Evolutionary conservation across 345 rosid genomes (phyloP).

Genomic region (Hibiscus tridactylites): DNA sequence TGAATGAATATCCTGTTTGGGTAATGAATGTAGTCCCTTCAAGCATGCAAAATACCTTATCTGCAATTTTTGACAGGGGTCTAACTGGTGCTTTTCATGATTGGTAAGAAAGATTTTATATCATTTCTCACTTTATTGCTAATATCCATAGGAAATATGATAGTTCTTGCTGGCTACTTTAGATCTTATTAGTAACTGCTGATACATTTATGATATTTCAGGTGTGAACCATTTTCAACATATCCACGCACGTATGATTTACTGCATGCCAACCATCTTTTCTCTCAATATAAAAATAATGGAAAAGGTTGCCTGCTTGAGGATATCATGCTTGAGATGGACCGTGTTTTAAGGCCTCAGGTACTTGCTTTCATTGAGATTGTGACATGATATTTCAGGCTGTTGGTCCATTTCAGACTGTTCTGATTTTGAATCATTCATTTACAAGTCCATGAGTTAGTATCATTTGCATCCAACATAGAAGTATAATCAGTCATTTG

Average conservation of each 20-base stretch:
- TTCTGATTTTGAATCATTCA: neutral
- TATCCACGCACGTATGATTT: conserved; percentile 87
- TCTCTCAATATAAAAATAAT: conserved; percentile 43
- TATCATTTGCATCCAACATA: neutral
- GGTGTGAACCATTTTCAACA: conserved; percentile 96
- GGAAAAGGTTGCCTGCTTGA: conserved; percentile 66
- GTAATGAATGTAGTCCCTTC: conserved; percentile 86
- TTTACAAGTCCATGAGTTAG: neutral
- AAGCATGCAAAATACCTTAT: conserved; percentile 60
- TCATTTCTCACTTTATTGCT: neutral
- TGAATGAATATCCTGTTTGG: conserved; percentile 66
- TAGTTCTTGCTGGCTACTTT: neutral
- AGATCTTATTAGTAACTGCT: neutral
- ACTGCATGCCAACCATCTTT: conserved; percentile 64
- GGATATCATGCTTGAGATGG: conserved; percentile 91
- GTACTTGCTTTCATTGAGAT: conserved; percentile 25
- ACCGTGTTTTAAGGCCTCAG: conserved; percentile 75
- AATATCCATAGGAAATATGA: neutral
- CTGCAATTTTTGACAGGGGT: conserved; percentile 69
- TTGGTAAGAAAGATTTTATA: conserved; percentile 45
- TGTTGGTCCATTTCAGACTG: neutral
- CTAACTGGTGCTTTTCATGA: conserved; percentile 77
- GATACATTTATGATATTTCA: conserved; percentile 17
- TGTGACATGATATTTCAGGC: neutral
- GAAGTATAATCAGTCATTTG: neutral